Base-by-base conservation (phyloP, 2,329 filamentous ascomycete species). In the Rhynchosporium graminicola region DNA sequence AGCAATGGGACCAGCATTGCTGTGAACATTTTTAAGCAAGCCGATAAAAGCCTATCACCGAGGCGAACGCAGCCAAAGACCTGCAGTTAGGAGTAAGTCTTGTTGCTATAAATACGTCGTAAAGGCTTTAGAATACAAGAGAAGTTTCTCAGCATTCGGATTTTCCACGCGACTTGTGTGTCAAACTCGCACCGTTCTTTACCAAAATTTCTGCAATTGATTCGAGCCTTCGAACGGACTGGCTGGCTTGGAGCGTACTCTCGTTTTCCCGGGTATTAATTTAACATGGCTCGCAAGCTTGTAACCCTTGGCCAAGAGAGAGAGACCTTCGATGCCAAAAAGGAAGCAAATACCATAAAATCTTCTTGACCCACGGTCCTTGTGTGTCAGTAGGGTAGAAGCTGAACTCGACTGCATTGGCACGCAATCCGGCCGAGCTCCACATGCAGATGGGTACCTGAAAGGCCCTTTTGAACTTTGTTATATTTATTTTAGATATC, bases 401-500 rank as follows among this genome's bases (percentile, higher is more conserved):
- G 15, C 3, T n/a, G 1, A 20, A 46, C 15, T 12, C 13, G 15
- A 8, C 3, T 29, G 28, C 36, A 3, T 54, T 42, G 51, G 20
- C 13, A 6, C 4, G 33, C 38, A 29, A 12, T 54, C 38, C 10
- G 2, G 46, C 20, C 9, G 8, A 28, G 1, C 33, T 5, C 10
- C 26, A 5, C 33, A n/a, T 3, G 4, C 2, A 15, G 9, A 36
- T n/a, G 20, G 10, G 29, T 43, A 28, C 10, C 43, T 59, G 12
- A 20, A 51, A 42, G 10, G 57, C 57, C 36, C 33, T 36, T 5
- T 31, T 33, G 4, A 51, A 46, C 33, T 26, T 59, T 26, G 26
- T 15, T 26, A 46, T 45, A 57, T 45, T 42, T 52, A 51, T 50
- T 52, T 43, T 40, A 50, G 40, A 15, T 43, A 50, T 68, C 54